Evolutionary conservation across 1,284 basidiomycete genomes (phyloP), one percentile per base, ranked within the genome.

Genomic region (Tylopilus sp.): DNA sequence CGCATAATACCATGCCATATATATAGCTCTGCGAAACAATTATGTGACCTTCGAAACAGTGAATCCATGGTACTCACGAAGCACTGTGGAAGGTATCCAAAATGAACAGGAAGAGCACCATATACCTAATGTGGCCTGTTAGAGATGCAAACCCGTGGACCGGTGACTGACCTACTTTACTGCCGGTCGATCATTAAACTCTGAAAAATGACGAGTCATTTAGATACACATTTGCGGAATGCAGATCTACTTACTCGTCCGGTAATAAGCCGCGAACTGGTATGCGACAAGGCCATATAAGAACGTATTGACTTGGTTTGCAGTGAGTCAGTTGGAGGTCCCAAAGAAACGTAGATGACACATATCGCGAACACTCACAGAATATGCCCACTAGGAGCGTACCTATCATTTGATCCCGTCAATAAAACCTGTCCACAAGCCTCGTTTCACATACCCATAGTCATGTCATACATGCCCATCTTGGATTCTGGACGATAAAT

Each of bases 261-360:
- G 71, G 47, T 72, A 66, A 55, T 81, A 81, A 1, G 66, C 62
- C 17, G 72, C 69, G 52, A 80, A 81, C 56, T 80, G 78, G 58
- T 74, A 78, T 3, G 71, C 72, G 56, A 78, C 79, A 28, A 81
- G 66, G 2, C 79, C 79, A 62, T 77, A 81, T 9, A 81, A 66
- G 55, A 74, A 81, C 5, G 79, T 81, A 20, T 50, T 44, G 28
- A 44, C 49, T 43, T 32, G 3, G 26, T 39, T 32, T 25, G 8
- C 20, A 2, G 9, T 3, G 3, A 5, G 15, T 47, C 29, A 41
- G 28, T 19, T 7, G n/a, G 15, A n/a, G 9, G 1, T 11, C 6
- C 8, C n/a, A n/a, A 17, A 26, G 22, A 19, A 6, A 11, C 4
- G n/a, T n/a, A 11, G 8, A 32, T 20, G 13, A 26, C 35, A 10